Base-by-base conservation (phyloP, 108 stramenopile genomes). In the Nitzschia inconspicua region DNA sequence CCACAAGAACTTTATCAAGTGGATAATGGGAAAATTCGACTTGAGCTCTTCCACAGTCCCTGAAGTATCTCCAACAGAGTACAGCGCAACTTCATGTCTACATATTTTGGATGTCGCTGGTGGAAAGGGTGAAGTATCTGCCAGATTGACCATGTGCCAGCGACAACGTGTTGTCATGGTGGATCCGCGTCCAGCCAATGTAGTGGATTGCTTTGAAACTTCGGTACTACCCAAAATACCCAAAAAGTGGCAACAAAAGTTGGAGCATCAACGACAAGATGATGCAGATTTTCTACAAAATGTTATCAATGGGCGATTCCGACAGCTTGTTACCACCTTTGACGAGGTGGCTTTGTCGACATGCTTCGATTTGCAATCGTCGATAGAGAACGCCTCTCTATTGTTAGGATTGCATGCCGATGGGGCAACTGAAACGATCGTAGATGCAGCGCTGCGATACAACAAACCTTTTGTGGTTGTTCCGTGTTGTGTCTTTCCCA, bases 401-500 rank as follows among this genome's bases (percentile, higher is more conserved):
- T 36, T 54, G 13, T 23, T 54, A 16, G 93, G 89, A 28, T 26
- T 94, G 31, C 93, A 94, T 65, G 83, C 89, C 4, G 93, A 94
- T 71, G 88, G 81, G 23, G 88, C 89, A 4, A 94, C 93, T 0
- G 93, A 94, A 62, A 85, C 82, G 4, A 91, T 94, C 47, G 90
- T 91, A 3, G 86, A 94, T 44, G 73, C 74, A 34, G 89, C 89
- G 10, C 57, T 87, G 36, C 16, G 56, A n/a, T 84, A 77, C 60
- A 44, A 58, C 39, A 94, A 91, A 59, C 85, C 91, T 0, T 91
- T 91, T 73, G 82, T 82, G 10, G 84, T 91, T 0, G 86, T 91
- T 13, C 90, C 90, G 1, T 91, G 90, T 44, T 91, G 89, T 70
- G 90, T 91, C n/a, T 91, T 91, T 78, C 86, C 86, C 1, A 85